Evolutionary conservation across 495 filamentous ascomycete species (phyloP).

Genomic region (Daldinia decipiens): DNA sequence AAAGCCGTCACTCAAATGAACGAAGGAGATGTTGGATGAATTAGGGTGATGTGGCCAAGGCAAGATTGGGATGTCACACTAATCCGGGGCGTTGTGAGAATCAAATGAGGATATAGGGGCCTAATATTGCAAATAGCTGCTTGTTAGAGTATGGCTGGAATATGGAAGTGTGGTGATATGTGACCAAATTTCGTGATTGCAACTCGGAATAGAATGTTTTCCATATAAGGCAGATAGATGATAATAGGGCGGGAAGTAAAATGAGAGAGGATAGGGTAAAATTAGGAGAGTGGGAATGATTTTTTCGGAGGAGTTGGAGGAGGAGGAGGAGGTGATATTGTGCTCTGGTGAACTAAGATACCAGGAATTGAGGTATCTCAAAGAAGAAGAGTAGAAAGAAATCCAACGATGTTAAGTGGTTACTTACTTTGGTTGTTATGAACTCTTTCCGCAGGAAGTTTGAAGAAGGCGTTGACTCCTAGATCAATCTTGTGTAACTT

Average conservation of each 20-base stretch:
- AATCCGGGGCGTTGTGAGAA: not conserved
- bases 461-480: conserved; percentile 24
- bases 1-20: not conserved
- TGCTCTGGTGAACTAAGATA: not conserved
- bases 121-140: not conserved
- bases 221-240: not conserved
- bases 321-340: not conserved
- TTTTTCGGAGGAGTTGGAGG: not conserved
- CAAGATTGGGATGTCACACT: not conserved
- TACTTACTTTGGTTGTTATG: conserved; percentile 18
- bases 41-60: not conserved
- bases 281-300: not conserved
- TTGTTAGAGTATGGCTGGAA: not conserved
- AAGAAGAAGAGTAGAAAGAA: not conserved
- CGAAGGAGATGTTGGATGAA: not conserved
- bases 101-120: not conserved
- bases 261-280: not conserved
- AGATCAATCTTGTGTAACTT: conserved; percentile 3
- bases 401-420: conserved; percentile 8
- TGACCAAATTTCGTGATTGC: not conserved
- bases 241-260: not conserved
- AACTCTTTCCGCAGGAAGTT: conserved; percentile 20
- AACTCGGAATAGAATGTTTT: not conserved
- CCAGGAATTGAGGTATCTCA: not conserved
- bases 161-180: not conserved